Conservation (phyloP, 768 basidiomycete genomes). For the Rhodocollybia butyracea region DNA sequence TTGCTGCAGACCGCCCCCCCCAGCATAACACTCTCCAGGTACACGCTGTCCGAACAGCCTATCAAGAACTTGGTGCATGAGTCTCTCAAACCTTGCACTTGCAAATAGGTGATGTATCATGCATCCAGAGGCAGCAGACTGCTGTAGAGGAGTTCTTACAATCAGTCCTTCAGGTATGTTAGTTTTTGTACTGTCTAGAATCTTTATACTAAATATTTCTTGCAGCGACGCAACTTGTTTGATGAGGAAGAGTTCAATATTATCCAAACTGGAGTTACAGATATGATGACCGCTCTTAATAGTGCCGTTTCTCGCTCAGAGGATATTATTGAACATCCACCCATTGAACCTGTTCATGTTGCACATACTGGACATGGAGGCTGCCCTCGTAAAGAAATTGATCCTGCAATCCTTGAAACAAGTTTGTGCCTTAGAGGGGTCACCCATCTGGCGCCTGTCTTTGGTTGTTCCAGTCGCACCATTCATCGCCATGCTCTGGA, state of each 20-base stretch:
- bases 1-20: too few species aligned
- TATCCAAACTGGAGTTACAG: neutral
- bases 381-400: conserved; percentile 22
- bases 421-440: conserved; percentile 21
- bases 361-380: neutral
- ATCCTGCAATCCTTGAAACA: conserved; percentile 16
- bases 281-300: neutral
- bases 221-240: neutral
- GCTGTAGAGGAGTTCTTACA: neutral
- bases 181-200: neutral
- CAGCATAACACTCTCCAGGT: neutral
- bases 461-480: conserved; percentile 17
- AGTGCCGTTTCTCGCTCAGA: neutral
- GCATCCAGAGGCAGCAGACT: neutral
- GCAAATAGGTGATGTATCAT: neutral
- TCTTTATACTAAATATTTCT: neutral
- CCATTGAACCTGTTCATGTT: neutral
- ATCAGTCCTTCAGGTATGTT: neutral
- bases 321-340: neutral
- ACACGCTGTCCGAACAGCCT: neutral
- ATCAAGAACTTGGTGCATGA: neutral
- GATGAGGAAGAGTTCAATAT: neutral
- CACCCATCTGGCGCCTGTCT: conserved; percentile 14
- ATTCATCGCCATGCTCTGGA: conserved; percentile 24
- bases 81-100: neutral